A percentile compares a stretch with the other conserved stretches of the same genome.
These are phyloP conservation scores for Chlamydomonas sphaeroides DNA, from an alignment of 139 green algal genomes.

Conservation along the genomic window DNA sequence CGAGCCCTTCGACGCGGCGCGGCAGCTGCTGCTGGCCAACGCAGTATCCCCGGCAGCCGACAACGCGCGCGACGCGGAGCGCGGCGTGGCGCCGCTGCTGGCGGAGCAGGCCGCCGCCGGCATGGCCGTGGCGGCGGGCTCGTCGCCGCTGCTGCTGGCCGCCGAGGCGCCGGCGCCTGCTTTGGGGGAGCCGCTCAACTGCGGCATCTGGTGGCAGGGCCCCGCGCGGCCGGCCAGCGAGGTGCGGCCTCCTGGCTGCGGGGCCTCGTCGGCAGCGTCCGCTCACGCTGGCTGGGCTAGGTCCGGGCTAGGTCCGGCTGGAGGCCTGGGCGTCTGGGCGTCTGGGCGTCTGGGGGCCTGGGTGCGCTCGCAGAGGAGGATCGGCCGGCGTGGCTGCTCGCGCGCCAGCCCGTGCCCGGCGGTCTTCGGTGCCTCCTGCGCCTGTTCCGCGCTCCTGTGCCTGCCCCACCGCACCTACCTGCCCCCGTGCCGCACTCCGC, in stretches of 20 bases:
- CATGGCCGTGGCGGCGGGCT: background rate
- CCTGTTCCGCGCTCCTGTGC: no score
- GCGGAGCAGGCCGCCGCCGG: background rate
- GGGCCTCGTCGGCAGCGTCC: no score
- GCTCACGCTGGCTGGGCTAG: no score
- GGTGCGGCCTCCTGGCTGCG: conserved; percentile 17
- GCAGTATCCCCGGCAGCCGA: conserved; percentile 24
- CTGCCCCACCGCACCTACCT: no score
- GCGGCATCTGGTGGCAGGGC: conserved; percentile 70
- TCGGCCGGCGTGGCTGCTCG: no score
- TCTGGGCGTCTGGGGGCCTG: no score
- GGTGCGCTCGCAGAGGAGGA: no score
- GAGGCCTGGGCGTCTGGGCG: no score
- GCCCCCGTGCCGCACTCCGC: no score
- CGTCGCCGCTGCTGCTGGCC: conserved; percentile 27
- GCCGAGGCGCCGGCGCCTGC: conserved; percentile 24
- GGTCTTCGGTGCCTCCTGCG: no score
- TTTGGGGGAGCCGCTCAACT: conserved; percentile 64
- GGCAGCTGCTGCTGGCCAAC: conserved; percentile 49
- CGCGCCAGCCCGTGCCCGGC: no score
- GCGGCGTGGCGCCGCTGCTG: background rate
- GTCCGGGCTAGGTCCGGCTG: no score
- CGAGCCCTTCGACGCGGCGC: background rate
- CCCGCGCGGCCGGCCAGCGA: conserved; percentile 48
- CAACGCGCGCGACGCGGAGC: background rate